phyloP scores from a whole-genome alignment of 75 land plant genomes.

The Sequoia sempervirens region DNA sequence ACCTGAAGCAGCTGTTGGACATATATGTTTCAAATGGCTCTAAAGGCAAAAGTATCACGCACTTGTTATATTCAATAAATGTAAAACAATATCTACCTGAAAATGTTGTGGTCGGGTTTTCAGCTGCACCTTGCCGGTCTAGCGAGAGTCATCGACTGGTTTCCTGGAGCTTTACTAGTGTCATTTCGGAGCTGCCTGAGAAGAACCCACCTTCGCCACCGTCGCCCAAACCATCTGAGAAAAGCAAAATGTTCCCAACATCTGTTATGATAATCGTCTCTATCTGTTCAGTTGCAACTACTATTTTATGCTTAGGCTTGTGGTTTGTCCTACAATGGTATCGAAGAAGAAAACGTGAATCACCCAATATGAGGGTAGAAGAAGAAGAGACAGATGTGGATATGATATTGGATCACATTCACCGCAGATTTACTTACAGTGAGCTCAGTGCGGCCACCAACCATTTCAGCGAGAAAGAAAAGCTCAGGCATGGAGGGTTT shows the following conservation, averaged over 20 bases:
- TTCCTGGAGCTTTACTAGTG: not conserved
- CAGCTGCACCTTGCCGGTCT: not conserved
- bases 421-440: conserved; percentile 7
- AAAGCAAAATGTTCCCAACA: too few species aligned
- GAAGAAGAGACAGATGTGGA: too few species aligned
- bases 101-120: not conserved
- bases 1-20: too few species aligned
- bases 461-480: conserved; percentile 19
- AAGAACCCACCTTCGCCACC: not conserved
- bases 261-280: too few species aligned
- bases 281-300: too few species aligned
- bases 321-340: too few species aligned
- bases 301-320: too few species aligned
- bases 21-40: not conserved
- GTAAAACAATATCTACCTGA: not conserved
- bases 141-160: not conserved
- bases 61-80: not conserved
- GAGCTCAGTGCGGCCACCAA: conserved; percentile 35
- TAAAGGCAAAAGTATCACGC: not conserved
- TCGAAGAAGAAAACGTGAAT: too few species aligned
- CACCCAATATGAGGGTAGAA: too few species aligned
- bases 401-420: too few species aligned
- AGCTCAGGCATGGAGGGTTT: conserved; percentile 32
- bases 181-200: not conserved
- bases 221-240: not conserved